phyloP scores from a whole-genome alignment of 495 filamentous ascomycete genomes.

The Penicillium paxilli region DNA sequence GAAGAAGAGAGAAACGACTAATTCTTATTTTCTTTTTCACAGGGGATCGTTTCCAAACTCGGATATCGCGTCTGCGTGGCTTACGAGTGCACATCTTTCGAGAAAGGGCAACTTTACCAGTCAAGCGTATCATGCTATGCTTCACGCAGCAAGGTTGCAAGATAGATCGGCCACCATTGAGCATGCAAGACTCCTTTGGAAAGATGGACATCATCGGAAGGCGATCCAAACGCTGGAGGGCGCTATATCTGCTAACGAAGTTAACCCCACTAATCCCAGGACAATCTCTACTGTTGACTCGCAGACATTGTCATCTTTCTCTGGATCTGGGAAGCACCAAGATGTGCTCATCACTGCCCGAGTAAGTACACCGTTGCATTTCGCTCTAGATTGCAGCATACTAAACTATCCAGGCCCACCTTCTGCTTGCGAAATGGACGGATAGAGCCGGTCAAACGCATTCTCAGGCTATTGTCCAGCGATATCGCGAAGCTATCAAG shows the following conservation, averaged over 20 bases:
- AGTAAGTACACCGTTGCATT: conserved; percentile 19
- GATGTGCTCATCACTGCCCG: conserved; percentile 46
- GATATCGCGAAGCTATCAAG: conserved; percentile 72
- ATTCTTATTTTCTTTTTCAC: conserved; percentile 13
- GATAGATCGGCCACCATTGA: conserved; percentile 87
- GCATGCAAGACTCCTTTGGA: conserved; percentile 91
- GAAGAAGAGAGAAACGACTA: background rate
- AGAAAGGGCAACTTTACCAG: conserved; percentile 79
- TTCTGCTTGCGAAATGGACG: conserved; percentile 95
- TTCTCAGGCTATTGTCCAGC: conserved; percentile 68
- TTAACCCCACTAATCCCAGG: conserved; percentile 34
- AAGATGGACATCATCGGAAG: conserved; percentile 89
- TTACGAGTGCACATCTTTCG: conserved; percentile 80
- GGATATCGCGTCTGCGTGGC: conserved; percentile 81
- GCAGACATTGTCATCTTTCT: conserved; percentile 30
- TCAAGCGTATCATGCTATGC: conserved; percentile 88
- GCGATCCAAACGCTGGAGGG: conserved; percentile 88
- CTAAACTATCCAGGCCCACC: conserved; percentile 56
- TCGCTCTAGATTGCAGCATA: background rate
- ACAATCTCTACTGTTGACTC: conserved; percentile 46
- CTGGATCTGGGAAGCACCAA: conserved; percentile 38
- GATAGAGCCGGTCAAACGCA: conserved; percentile 90
- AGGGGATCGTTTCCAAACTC: conserved; percentile 54
- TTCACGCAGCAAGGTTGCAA: conserved; percentile 82
- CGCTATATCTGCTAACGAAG: conserved; percentile 75